Base-by-base conservation (phyloP, 2,329 filamentous ascomycete species). In the Pezicula neosporulosa region DNA sequence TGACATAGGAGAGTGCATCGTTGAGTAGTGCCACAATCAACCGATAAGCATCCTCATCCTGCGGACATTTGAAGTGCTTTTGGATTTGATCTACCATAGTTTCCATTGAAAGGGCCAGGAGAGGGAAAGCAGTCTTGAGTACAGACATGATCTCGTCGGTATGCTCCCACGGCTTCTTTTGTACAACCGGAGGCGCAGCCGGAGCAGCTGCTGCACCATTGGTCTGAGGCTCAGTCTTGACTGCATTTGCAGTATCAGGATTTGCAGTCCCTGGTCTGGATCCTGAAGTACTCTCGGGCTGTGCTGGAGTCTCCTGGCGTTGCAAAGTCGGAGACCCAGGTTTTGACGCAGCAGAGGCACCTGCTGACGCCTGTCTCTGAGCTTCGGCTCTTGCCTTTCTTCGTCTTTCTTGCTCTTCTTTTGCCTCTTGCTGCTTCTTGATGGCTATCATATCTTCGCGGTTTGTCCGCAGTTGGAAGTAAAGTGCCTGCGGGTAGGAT, bases 71-170 rank as follows among this genome's bases (percentile, higher is more conserved):
- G 81, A 99, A 99, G 71, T 97, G 88, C 77, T 97, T 97, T 69
- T 94, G 89, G 53, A 99, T 96, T 71, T 97, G 93, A 66, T 99
- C 94, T 28, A 97, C 92, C 91, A 97, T 99, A 0, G 93, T 96
- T 73, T 99, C 94, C 94, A 99, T 97, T 0, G 93, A 97, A 41
- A 97, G 76, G 9, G 95, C 94, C 61, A 99, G 81, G 16, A 99
- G 79, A 21, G 94, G 94, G 77, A 97, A 99, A 0, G 93, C 92
- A 6, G 94, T 97, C 77, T 99, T 97, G 49, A 99, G 83, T 28
- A 91, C 89, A 33, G 91, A 89, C 80, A 96, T 91, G 54, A 99
- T 90, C 67, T 97, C 92, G 61, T 99, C 94, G 0, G 91, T 93
- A 62, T 95, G 86, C 66, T 99, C 94, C 94, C 94, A 97, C 57